A percentile compares a stretch with the other conserved stretches of the same genome.
Evolutionary conservation across 2,329 filamentous ascomycete species (phyloP).

Genomic region (Alternaria sp.): DNA sequence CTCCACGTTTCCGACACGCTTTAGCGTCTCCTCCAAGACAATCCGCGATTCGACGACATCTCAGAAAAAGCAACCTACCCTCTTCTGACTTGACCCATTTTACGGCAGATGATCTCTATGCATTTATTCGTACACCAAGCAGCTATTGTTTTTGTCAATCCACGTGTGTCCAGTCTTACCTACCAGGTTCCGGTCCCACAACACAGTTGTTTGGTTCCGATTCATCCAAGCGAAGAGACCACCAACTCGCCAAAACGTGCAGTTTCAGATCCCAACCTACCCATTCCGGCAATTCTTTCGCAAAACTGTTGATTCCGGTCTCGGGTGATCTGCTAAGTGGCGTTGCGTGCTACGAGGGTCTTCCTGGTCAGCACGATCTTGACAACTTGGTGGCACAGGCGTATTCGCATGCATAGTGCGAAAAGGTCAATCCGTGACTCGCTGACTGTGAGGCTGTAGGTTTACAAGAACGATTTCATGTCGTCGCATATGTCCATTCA

Average conservation of each 20-base stretch:
- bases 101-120: neutral
- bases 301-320: conserved; percentile 27
- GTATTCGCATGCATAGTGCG: neutral
- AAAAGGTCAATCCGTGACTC: neutral
- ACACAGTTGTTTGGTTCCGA: neutral
- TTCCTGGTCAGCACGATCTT: conserved; percentile 2
- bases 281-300: conserved; percentile 21
- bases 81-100: no score
- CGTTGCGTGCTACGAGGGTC: conserved; percentile 9
- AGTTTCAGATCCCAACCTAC: conserved; percentile 24
- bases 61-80: neutral
- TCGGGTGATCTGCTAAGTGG: conserved; percentile 36
- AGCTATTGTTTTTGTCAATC: fast-evolving
- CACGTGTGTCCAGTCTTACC: neutral
- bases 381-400: neutral
- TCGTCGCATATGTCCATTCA: neutral
- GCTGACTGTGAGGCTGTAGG: neutral
- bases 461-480: neutral
- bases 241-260: conserved; percentile 6
- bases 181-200: neutral
- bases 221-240: conserved; percentile 14
- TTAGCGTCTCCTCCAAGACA: neutral
- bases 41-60: neutral
- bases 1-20: neutral
- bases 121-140: neutral